Percentiles rank a stretch among this genome's conserved stretches.
Evolutionary conservation across 1,284 basidiomycete genomes (phyloP).

Genomic region (Fomitopsis schrenkii): DNA sequence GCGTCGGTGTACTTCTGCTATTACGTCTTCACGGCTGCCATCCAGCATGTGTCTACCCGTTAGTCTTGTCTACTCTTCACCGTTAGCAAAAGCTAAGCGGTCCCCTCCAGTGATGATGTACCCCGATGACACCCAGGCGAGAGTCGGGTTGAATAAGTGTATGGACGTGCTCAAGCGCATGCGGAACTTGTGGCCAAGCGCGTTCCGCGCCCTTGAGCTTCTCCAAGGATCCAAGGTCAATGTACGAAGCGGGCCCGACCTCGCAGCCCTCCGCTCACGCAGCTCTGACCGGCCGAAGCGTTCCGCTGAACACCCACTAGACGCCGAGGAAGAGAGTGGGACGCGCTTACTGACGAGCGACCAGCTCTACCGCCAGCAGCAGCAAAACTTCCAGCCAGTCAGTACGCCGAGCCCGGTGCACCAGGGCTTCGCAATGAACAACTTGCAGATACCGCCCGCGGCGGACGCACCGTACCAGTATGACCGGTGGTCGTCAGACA

Average conservation of each 20-base stretch:
- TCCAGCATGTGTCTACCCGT: constrained; percentile 78
- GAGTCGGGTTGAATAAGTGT: constrained; percentile 59
- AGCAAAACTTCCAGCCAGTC: constrained; percentile 13
- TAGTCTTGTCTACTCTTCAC: constrained; percentile 15
- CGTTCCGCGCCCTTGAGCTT: constrained; percentile 69
- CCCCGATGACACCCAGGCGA: constrained; percentile 65
- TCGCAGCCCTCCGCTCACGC: constrained; percentile 9
- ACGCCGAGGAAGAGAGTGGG: constrained; percentile 11
- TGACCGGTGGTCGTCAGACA: constrained; percentile 48
- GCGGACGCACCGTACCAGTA: constrained; percentile 31
- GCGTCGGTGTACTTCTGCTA: constrained; percentile 76
- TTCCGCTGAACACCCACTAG: constrained; percentile 17
- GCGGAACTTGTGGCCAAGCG: constrained; percentile 75
- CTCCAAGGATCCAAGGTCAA: constrained; percentile 61
- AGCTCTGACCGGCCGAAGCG: constrained; percentile 18
- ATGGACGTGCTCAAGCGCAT: constrained; percentile 68
- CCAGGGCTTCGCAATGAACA: constrained; percentile 17
- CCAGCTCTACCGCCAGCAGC: constrained; percentile 17
- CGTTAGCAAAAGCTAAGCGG: neutral
- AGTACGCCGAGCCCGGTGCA: constrained; percentile 5
- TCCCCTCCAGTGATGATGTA: constrained; percentile 50
- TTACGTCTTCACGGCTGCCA: constrained; percentile 78
- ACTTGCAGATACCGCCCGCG: constrained; percentile 16
- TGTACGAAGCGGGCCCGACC: constrained; percentile 19
- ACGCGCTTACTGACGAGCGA: constrained; percentile 15